Evolutionary conservation across 2,329 filamentous ascomycete species (phyloP), one percentile per base, ranked within the genome.

Genomic region (Verticillium isaacii): DNA sequence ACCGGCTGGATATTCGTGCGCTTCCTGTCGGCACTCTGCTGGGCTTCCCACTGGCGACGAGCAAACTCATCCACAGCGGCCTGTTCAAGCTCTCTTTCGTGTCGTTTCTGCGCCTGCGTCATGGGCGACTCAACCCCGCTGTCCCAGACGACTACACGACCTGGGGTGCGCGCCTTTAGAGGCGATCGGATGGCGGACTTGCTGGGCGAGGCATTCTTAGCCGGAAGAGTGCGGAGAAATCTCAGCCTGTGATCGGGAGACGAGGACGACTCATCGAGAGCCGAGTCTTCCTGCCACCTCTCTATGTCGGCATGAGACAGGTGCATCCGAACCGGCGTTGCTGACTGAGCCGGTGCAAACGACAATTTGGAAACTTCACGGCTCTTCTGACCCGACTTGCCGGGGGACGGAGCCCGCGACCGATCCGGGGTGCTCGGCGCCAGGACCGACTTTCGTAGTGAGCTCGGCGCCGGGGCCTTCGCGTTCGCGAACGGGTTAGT

Each of bases 161-260:
- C 85, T 0, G 82, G 83, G 2, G 82, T 86, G 64, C 80, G 84
- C 3, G 82, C 80, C 67, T 87, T 87, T 19, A 84, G 69, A 0
- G 84, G 82, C 4, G 84, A 85, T 19, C 85, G 80, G 29, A 87
- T 72, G 65, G 78, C 83, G 1, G 85, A 87, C 68, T 87, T 87
- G 9, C 72, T 76, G 0, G 85, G 84, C 1, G 84, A 86, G 5
- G 80, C 78, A n/a, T 79, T 76, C 63, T 77, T 80, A 59, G 80
- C 76, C 14, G 83, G 83, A 3, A 80, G 73, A 2, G 81, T 80
- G 7, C 80, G 79, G 25, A 83, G 77, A n/a, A 77, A 67, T 4
- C 75, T 76, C 3, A 71, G 75, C 17, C 74, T 69, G 57, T 77
- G 70, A 59, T 76, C 73, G 2, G 70, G 68, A 1, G 78, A 77